Evolutionary conservation across 2,329 filamentous ascomycete species (phyloP).

Genomic region (Monilinia aucupariae): DNA sequence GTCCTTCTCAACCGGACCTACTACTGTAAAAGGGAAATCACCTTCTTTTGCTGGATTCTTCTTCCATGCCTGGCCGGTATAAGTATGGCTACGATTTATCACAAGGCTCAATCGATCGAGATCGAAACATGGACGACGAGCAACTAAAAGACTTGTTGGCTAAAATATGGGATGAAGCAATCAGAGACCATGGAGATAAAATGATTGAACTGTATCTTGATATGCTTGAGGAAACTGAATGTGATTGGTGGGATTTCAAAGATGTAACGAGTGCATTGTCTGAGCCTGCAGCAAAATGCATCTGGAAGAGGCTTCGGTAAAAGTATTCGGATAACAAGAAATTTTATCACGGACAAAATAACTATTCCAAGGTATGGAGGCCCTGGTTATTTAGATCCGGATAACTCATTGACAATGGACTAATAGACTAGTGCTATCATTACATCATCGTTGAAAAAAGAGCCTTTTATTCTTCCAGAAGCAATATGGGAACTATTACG

Average conservation of each 20-base stretch:
- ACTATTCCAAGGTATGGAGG: constrained; percentile 12
- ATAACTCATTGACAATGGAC: background rate
- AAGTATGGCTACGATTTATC: constrained; percentile 23
- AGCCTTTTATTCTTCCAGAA: constrained; percentile 9
- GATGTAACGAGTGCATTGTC: constrained; percentile 18
- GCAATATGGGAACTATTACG: constrained; percentile 18
- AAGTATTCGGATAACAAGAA: background rate
- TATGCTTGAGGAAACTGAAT: constrained; percentile 23
- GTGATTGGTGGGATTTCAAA: constrained; percentile 21
- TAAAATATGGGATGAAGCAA: too few species aligned
- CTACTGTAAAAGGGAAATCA: too few species aligned
- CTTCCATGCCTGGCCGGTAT: background rate
- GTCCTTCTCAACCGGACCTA: too few species aligned
- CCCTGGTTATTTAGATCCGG: background rate
- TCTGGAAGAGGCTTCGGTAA: constrained; percentile 23
- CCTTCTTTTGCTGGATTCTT: constrained; percentile 13
- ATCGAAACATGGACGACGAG: constrained; percentile 23
- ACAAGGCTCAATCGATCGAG: constrained; percentile 18
- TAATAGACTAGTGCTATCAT: constrained; percentile 19
- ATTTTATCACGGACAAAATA: constrained; percentile 20
- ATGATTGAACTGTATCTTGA: constrained; percentile 20
- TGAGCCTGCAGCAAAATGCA: constrained; percentile 11
- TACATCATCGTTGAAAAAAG: constrained; percentile 19
- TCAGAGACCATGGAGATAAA: background rate
- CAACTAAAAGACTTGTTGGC: too few species aligned